Evolutionary conservation across 495 filamentous ascomycete genomes (phyloP).

Genomic region (Pyronema omphalodes): DNA sequence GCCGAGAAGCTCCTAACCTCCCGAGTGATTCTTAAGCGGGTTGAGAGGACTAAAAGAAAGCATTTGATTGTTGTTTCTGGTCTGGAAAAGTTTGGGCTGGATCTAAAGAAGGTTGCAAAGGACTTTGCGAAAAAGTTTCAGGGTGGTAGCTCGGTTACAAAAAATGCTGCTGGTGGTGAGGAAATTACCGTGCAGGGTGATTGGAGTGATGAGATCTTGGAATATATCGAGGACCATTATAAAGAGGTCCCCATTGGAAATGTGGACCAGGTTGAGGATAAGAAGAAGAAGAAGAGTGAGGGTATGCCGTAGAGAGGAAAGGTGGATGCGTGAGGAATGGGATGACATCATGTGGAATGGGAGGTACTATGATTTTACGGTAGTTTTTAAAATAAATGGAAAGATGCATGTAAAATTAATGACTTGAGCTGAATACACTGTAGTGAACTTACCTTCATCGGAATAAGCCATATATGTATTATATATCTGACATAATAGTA

Average conservation of each 20-base stretch:
- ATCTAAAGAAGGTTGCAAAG: conserved; percentile 83
- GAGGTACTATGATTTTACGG: too few species aligned
- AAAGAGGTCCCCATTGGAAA: conserved; percentile 76
- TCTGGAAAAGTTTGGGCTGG: conserved; percentile 73
- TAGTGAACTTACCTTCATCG: too few species aligned
- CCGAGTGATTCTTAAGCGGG: conserved; percentile 80
- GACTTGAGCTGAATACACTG: too few species aligned
- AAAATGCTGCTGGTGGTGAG: conserved; percentile 58
- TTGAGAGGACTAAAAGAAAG: conserved; percentile 95
- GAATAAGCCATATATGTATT: too few species aligned
- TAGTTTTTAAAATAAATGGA: too few species aligned
- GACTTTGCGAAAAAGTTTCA: conserved; percentile 87
- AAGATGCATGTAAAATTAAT: too few species aligned
- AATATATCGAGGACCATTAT: conserved; percentile 75
- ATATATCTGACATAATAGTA: too few species aligned
- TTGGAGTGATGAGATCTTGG: conserved; percentile 82
- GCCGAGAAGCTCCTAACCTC: conserved; percentile 50
- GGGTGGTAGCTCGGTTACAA: conserved; percentile 81
- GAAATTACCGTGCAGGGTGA: conserved; percentile 98
- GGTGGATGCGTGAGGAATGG: neutral
- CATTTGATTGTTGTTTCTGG: conserved; percentile 80
- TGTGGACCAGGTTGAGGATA: conserved; percentile 53
- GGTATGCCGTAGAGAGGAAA: conserved; percentile 1
- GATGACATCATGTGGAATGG: neutral
- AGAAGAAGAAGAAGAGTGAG: conserved; percentile 23